These are phyloP conservation scores for Candolleomyces efflorescens DNA, from an alignment of 768 basidiomycete genomes.

Conservation along the genomic window DNA sequence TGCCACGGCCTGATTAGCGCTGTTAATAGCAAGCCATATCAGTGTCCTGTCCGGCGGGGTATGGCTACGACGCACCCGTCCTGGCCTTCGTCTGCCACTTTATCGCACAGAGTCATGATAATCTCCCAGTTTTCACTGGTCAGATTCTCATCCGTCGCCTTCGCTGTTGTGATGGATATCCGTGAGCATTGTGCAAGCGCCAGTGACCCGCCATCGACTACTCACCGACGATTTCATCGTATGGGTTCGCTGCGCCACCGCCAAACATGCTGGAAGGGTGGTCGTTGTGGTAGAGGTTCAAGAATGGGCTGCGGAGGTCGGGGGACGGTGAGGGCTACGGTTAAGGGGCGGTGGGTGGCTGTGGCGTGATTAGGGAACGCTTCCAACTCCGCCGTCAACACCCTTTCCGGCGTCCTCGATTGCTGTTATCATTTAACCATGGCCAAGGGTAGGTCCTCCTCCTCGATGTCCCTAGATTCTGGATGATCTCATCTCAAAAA, in stretches of 20 bases:
- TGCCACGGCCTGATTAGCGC: constrained; percentile 82
- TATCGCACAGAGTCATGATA: constrained; percentile 92
- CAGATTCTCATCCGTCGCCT: constrained; percentile 97
- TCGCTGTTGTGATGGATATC: constrained; percentile 48
- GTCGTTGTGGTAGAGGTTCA: neutral
- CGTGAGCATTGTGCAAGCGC: constrained; percentile 5
- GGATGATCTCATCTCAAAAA: neutral
- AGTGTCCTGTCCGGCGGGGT: neutral
- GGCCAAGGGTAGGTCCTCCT: constrained; percentile 44
- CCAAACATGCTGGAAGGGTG: constrained; percentile 55
- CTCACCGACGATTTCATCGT: constrained; percentile 91
- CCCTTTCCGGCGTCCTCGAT: constrained; percentile 10
- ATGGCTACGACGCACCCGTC: constrained; percentile 56
- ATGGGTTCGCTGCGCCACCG: constrained; percentile 63
- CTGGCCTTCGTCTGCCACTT: constrained; percentile 87
- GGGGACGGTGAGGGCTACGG: neutral
- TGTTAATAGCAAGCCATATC: constrained; percentile 30
- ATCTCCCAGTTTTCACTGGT: constrained; percentile 96
- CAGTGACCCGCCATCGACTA: constrained; percentile 15
- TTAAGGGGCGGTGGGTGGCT: constrained; percentile 17
- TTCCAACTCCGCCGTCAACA: constrained; percentile 10
- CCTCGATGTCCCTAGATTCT: neutral
- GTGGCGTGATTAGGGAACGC: constrained; percentile 11
- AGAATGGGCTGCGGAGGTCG: neutral
- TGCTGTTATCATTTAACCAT: constrained; percentile 22